Percentiles rank a stretch among this genome's conserved stretches.
Conservation (phyloP, 2,329 filamentous ascomycete genomes). For the Helminthosporium solani region DNA sequence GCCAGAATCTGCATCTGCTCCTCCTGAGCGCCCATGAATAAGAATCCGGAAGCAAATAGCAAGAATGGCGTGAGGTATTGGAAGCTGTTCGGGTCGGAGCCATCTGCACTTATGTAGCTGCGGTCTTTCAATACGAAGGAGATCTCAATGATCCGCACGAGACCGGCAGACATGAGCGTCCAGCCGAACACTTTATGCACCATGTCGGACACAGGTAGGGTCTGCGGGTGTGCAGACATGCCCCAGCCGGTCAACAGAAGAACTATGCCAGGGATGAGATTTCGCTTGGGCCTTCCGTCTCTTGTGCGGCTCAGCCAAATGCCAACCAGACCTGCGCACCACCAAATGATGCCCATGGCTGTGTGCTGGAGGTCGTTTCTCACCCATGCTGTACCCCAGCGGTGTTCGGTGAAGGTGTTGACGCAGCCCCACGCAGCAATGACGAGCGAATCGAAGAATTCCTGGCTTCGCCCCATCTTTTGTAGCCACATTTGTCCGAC, state of each 20-base stretch:
- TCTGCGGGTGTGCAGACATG: slow-evolving; percentile 90
- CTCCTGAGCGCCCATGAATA: slow-evolving; percentile 97
- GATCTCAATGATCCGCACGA: slow-evolving; percentile 86
- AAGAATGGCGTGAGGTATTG: slow-evolving; percentile 72
- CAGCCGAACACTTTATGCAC: slow-evolving; percentile 91
- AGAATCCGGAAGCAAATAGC: slow-evolving; percentile 86
- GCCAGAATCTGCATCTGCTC: slow-evolving; percentile 86
- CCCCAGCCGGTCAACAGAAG: slow-evolving; percentile 91
- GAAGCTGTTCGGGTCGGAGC: slow-evolving; percentile 69
- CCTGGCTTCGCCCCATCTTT: slow-evolving; percentile 81
- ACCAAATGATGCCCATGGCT: slow-evolving; percentile 99
- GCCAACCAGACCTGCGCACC: slow-evolving; percentile 86
- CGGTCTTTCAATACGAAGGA: slow-evolving; percentile 80
- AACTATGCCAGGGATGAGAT: slow-evolving; percentile 89
- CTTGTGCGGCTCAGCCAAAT: slow-evolving; percentile 87
- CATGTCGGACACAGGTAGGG: slow-evolving; percentile 78
- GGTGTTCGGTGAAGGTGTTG: slow-evolving; percentile 97
- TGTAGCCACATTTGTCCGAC: slow-evolving; percentile 87
- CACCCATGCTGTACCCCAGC: slow-evolving; percentile 87
- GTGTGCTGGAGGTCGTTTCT: slow-evolving; percentile 96
- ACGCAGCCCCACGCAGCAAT: slow-evolving; percentile 96
- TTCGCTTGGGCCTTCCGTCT: slow-evolving; percentile 83
- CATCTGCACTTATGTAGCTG: slow-evolving; percentile 64
- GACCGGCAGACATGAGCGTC: slow-evolving; percentile 86
- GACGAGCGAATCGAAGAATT: slow-evolving; percentile 91